These are phyloP conservation scores for Pseudozyma sp. DNA, from an alignment of 1,284 basidiomycete genomes.

Conservation along the genomic window DNA sequence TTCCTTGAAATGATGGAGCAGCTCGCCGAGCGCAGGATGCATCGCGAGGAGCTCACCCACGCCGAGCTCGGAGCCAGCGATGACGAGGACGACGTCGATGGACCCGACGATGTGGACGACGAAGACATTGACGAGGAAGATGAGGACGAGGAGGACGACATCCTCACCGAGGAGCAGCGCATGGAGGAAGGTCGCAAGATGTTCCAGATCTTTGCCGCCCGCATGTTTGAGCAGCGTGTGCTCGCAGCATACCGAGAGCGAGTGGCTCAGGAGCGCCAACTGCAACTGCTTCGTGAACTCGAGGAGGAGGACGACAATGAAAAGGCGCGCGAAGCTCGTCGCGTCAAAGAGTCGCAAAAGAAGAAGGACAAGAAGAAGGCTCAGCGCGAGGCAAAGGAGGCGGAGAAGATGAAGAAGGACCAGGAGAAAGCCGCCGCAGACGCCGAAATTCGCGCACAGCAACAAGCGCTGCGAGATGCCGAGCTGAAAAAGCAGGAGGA, in stretches of 20 bases:
- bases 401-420: conserved; percentile 82
- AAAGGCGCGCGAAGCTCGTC: conserved; percentile 89
- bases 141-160: conserved; percentile 71
- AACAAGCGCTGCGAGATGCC: conserved; percentile 74
- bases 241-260: conserved; percentile 87
- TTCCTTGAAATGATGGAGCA: conserved; percentile 99
- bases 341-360: conserved; percentile 94
- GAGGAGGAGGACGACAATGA: conserved; percentile 86
- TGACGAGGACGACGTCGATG: conserved; percentile 48
- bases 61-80: conserved; percentile 71
- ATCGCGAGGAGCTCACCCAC: conserved; percentile 80
- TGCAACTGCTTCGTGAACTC: conserved; percentile 85
- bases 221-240: conserved; percentile 98
- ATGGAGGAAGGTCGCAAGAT: conserved; percentile 98
- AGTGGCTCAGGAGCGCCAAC: conserved; percentile 89
- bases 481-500: conserved; percentile 74
- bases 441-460: conserved; percentile 76
- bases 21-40: conserved; percentile 91
- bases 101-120: conserved; percentile 67
- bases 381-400: conserved; percentile 87
- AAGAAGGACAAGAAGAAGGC: conserved; percentile 96
- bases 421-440: conserved; percentile 69
- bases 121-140: conserved; percentile 72
- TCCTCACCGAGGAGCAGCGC: conserved; percentile 78
- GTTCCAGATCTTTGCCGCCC: conserved; percentile 99